A percentile compares a stretch with the other conserved stretches of the same genome.
Evolutionary conservation across 495 filamentous ascomycete genomes (phyloP).

Genomic region (Aspergillus incahuasiensis): DNA sequence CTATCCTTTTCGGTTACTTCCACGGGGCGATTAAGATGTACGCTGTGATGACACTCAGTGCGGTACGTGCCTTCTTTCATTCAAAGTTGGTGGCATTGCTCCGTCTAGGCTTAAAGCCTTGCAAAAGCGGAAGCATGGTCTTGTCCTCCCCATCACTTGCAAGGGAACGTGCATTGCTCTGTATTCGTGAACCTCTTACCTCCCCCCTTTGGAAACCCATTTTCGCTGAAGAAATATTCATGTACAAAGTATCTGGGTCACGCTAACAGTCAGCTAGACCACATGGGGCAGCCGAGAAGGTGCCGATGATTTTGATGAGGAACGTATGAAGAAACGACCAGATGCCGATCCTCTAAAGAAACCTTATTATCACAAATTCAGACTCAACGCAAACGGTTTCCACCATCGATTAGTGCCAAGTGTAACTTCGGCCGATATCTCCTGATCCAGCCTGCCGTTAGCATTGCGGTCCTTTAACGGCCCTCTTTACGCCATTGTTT

Average conservation of each 20-base stretch:
- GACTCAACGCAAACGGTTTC: conserved; percentile 22
- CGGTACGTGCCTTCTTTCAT: no score
- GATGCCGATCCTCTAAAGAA: conserved; percentile 38
- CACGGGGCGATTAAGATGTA: conserved; percentile 76
- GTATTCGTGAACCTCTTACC: no score
- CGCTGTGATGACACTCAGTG: conserved; percentile 63
- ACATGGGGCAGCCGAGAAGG: conserved; percentile 57
- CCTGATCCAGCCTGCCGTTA: no score
- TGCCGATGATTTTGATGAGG: conserved; percentile 53
- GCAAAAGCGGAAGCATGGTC: no score
- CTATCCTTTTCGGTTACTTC: conserved; percentile 72
- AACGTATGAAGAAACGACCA: conserved; percentile 50
- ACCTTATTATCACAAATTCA: conserved; percentile 23
- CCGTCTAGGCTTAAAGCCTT: no score
- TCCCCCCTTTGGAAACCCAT: no score
- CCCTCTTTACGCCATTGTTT: neutral
- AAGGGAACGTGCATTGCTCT: no score
- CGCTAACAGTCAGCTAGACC: conserved; percentile 32
- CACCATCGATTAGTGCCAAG: conserved; percentile 2
- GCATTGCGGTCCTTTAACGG: no score
- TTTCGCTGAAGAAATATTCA: no score
- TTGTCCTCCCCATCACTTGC: no score
- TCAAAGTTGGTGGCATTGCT: no score
- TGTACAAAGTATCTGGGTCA: no score
- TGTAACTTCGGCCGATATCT: conserved; percentile 2